Base-by-base conservation (phyloP, 202 grass and related monocot species). In the Panicum virgatum region DNA sequence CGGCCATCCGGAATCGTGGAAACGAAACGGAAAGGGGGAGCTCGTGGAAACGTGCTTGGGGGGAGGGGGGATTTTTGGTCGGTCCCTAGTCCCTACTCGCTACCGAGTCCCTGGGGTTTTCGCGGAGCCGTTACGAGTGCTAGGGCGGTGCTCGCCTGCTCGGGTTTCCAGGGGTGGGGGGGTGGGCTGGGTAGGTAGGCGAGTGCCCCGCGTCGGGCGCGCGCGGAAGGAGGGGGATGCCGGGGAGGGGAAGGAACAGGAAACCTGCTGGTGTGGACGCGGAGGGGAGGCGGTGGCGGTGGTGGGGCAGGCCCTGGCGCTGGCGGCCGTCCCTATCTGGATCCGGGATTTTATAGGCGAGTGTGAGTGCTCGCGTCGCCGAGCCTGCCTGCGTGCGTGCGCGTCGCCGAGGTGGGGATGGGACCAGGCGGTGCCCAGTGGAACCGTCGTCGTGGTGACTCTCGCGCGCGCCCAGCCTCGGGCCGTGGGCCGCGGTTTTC, bases 251-350 rank as follows among this genome's bases (percentile, higher is more conserved):
- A 32, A 71, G 44, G 16, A 30, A 50, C 68, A 36, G 77, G 69
- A 81, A 75, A 64, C 82, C 77, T 59, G 73, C 83, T 50, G 51
- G 83, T 74, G 84, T 54, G 83, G 80, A 39, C 22, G 10, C 20
- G 11, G 65, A 42, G 13, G 14, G 62, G 67, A 40, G 69, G 32
- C n/a, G 36, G 37, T 30, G 30, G 52, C 0, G 64, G 43, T 25
- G 73, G 77, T 57, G 51, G 72, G 72, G 72, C 50, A 74, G 69
- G 45, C 16, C 23, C 8, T 18, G 13, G 22, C 1, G 7, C 65
- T 47, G 9, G 5, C 45, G 42, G 56, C 56, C 70, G 76, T 85
- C 82, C 27, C 76, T 80, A 52, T 84, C 75, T 12, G 66, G 62
- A 59, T 42, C 69, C 51, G 48, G 67, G 73, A 58, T 44, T 89